Base-by-base conservation (phyloP, 2,329 filamentous ascomycete species). In the Fusarium sambucinum region DNA sequence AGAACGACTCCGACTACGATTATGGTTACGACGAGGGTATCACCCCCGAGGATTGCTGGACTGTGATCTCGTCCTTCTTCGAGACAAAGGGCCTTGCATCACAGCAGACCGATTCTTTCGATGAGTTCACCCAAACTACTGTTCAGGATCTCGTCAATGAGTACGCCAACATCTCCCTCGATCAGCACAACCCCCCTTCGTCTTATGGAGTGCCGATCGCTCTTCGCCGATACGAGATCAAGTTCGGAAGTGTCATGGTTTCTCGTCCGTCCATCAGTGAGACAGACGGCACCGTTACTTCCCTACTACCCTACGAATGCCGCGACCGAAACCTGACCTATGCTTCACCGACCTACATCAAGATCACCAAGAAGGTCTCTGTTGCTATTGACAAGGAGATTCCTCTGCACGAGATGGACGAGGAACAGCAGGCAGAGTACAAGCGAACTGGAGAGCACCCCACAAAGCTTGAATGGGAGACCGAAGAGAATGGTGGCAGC, bases 21-120 rank as follows among this genome's bases (percentile, higher is more conserved):
- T 91, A 91, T 74, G 88, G 86, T 61, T 89, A 91, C 66, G 89
- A 88, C 35, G 87, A 86, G 63, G 84, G 84, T 73, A 97, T 98
- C 82, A 97, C 94, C 27, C 93, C 94, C 64, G 96, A 98, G 83
- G 96, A 99, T 82, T 97, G 94, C 84, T 99, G 96, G 96, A 92
- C 92, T 70, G 95, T 98, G 76, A 98, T 99, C 78, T 94, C 92
- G 58, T 92, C 96, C 12, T 98, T 97, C 84, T 99, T 99, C 82
- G 93, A 97, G 74, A 88, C 90, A 67, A 99, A 98, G 82, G 95
- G 96, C 75, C 87, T 99, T 32, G 96, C 97, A 23, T 97, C 96
- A 17, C 95, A 99, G 81, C 96, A 99, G 83, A 90, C 98, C 67
- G 95, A 98, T 79, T 99, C 96, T 0, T 99, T 97, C 81, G 94